Base-by-base conservation (phyloP, 306 rosid species). In the Trifolium subterraneum region DNA sequence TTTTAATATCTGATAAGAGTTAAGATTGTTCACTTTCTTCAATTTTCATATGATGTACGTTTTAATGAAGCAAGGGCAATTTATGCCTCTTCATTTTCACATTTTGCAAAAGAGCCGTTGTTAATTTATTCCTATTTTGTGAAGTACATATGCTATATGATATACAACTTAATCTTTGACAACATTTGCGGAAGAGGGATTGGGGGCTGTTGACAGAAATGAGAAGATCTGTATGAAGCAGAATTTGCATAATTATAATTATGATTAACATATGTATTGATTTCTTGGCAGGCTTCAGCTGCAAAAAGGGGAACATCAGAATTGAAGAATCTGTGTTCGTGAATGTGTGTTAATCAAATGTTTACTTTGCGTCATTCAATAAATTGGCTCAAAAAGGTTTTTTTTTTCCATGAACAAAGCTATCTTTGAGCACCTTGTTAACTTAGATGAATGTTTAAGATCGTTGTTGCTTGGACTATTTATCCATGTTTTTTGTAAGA, bases 211-310 rank as follows among this genome's bases (percentile, higher is more conserved):
- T 22, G 54, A 35, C 27, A 29, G 1, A 45, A 23, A 18, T 41
- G 42, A 65, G 55, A 41, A 48, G 27, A n/a, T 29, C 5, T 79
- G 63, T 39, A n/a, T 4, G 8, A 8, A 58, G 44, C 19, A 19
- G 39, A 36, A 29, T 50, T 42, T 52, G 58, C 23, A 15, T 27
- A 52, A 18, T 50, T 58, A 15, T 27, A 52, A 18, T 50, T 58
- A n/a, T 59, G 65, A 64, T 14, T 83, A 80, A 72, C 74, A 35
- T n/a, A 10, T 72, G 66, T 27, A 54, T 68, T 80, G 79, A 45
- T 80, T 80, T 76, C 29, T 58, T 44, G 64, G 80, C 87, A 84
- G 82, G 82, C 76, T 60, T 36, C 71, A 18, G 36, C 64, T 41
- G 45, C 72, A 38, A 41, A 35, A 71, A 54, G 5, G n/a, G 76